phyloP scores from a whole-genome alignment of 331 rosid genomes.

The Phaseolus coccineus region DNA sequence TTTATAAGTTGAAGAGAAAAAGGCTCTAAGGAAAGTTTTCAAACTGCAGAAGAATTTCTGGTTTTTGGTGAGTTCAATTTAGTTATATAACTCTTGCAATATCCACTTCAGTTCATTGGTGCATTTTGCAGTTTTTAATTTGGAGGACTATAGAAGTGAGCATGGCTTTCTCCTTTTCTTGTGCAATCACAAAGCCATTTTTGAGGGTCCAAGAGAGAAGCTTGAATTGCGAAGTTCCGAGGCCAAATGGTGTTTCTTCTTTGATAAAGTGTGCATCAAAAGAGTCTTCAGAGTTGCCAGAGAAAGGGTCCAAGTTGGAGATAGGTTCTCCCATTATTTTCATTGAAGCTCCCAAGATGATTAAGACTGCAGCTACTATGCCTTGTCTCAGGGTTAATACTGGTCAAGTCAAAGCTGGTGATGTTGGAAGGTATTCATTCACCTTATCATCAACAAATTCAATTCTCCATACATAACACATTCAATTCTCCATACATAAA shows the following conservation, averaged over 20 bases:
- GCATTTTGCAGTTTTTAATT: not conserved
- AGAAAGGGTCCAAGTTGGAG: constrained; percentile 54
- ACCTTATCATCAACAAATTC: no score
- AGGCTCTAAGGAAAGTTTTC: not conserved
- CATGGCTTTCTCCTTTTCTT: constrained; percentile 51
- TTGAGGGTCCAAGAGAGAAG: constrained; percentile 36
- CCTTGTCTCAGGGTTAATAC: constrained; percentile 80
- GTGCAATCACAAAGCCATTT: constrained; percentile 43
- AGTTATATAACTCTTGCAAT: not conserved
- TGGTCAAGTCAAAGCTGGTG: constrained; percentile 83
- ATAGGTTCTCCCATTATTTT: constrained; percentile 84
- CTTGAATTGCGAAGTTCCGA: constrained; percentile 30
- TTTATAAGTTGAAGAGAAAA: not conserved
- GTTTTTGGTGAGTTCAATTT: not conserved
- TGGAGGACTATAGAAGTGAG: constrained; percentile 7
- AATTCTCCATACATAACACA: no score
- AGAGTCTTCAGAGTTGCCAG: constrained; percentile 46
- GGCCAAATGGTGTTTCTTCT: constrained; percentile 15
- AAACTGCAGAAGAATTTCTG: not conserved
- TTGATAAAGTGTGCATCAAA: constrained; percentile 56
- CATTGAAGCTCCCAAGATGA: constrained; percentile 77
- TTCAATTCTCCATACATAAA: no score
- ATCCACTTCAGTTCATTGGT: no score
- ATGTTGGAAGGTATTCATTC: constrained; percentile 72
- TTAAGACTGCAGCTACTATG: constrained; percentile 78